These are phyloP conservation scores for Beauveria australis DNA, from an alignment of 2,329 filamentous ascomycete genomes.

Conservation along the genomic window DNA sequence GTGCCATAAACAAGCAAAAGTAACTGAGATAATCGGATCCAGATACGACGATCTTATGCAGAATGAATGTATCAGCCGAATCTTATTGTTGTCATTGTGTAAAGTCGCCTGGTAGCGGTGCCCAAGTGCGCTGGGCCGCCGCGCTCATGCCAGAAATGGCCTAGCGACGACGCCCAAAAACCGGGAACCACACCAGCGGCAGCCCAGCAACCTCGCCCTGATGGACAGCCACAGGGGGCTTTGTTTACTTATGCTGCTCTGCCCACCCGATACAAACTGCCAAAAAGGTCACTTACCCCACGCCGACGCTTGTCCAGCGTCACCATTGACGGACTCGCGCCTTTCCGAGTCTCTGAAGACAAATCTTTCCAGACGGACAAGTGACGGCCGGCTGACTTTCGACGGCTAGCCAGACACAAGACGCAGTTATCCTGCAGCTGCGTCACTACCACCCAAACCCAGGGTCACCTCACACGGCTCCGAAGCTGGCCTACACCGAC, in stretches of 20 bases:
- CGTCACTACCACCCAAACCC: background rate
- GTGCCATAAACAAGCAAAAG: too few species aligned
- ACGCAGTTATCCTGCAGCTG: background rate
- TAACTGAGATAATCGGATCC: too few species aligned
- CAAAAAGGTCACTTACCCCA: constrained; percentile 1
- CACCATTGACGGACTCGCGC: background rate
- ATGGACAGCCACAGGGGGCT: background rate
- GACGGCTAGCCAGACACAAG: background rate
- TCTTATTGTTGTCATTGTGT: too few species aligned
- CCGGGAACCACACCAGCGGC: background rate
- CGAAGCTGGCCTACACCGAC: constrained; percentile 11
- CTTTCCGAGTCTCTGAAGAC: background rate
- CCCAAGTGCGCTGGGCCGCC: background rate
- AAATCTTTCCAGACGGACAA: background rate
- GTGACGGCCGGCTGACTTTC: background rate
- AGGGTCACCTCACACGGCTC: constrained; percentile 4
- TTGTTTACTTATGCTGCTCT: constrained; percentile 10
- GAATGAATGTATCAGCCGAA: too few species aligned
- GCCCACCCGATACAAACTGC: constrained; percentile 1
- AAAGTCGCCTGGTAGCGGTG: background rate
- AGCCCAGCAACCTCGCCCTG: constrained; percentile 8
- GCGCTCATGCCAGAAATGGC: background rate
- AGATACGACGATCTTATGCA: too few species aligned
- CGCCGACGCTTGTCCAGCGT: constrained; percentile 8
- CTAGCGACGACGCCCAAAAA: constrained; percentile 1